Conservation (phyloP, 805 yeast species). For the Yarrowia phangngaensis region DNA sequence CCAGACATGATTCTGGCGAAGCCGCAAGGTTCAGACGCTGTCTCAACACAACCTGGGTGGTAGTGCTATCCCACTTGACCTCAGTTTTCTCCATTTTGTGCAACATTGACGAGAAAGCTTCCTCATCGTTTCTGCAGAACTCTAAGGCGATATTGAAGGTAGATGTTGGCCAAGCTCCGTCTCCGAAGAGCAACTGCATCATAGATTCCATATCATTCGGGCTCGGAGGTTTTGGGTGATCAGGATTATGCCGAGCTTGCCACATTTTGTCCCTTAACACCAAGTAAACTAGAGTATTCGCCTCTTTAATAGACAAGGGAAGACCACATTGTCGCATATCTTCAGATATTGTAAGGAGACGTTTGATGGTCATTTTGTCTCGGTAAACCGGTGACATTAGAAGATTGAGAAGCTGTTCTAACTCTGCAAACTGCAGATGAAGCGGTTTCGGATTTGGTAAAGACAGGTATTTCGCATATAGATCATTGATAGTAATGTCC, state of each 20-base stretch:
- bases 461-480: neutral
- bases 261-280: slow-evolving; percentile 3
- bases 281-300: slow-evolving; percentile 12
- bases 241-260: neutral
- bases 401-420: slow-evolving; percentile 7
- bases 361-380: slow-evolving; percentile 1
- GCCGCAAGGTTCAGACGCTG: neutral
- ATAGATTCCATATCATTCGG: neutral
- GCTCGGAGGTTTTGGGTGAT: neutral
- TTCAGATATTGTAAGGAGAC: neutral
- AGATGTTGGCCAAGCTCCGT: slow-evolving; percentile 10
- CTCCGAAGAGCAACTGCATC: neutral
- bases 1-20: neutral
- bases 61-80: slow-evolving; percentile 1
- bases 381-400: slow-evolving; percentile 9
- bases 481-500: neutral
- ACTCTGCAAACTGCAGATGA: slow-evolving; percentile 5
- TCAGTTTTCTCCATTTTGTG: neutral
- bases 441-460: slow-evolving; percentile 1
- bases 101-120: neutral
- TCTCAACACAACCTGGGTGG: neutral
- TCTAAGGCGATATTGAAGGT: slow-evolving; percentile 18
- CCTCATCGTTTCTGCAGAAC: neutral
- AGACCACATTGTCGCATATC: neutral
- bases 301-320: slow-evolving; percentile 13